Percentiles rank a stretch among this genome's conserved stretches.
Evolutionary conservation across 345 rosid species (phyloP).

Genomic region (Garcia nutans): DNA sequence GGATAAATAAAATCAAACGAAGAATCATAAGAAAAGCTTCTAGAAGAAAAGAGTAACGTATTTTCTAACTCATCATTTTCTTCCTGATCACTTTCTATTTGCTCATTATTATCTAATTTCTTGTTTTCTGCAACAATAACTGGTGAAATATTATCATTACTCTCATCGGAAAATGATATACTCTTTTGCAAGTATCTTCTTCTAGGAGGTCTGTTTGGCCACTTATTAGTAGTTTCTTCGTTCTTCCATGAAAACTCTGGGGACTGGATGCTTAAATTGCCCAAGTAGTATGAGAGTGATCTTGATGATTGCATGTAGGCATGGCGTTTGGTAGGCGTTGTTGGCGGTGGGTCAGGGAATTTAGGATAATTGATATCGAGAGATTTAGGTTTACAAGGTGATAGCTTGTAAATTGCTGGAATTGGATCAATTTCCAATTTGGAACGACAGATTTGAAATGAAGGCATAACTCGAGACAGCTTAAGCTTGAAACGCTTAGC

Average conservation of each 20-base stretch:
- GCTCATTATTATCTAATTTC: neutral
- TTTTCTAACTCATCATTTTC: slow-evolving; percentile 11
- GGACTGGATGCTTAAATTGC: slow-evolving; percentile 18
- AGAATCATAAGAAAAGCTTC: slow-evolving; percentile 32
- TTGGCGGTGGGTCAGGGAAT: slow-evolving; percentile 37
- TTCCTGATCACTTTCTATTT: slow-evolving; percentile 7
- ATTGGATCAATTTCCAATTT: slow-evolving; percentile 21
- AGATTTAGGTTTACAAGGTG: slow-evolving; percentile 29
- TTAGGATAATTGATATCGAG: slow-evolving; percentile 25
- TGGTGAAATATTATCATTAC: neutral
- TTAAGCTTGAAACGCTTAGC: slow-evolving; percentile 43
- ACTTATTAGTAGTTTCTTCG: neutral
- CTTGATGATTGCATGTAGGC: slow-evolving; percentile 5
- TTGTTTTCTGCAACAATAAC: neutral
- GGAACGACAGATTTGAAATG: slow-evolving; percentile 48
- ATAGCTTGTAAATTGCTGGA: slow-evolving; percentile 13
- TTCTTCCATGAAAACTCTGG: slow-evolving; percentile 7
- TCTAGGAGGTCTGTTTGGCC: neutral
- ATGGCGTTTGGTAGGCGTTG: slow-evolving; percentile 33
- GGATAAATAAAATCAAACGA: slow-evolving; percentile 20
- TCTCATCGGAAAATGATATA: slow-evolving; percentile 16
- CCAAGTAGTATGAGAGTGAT: neutral
- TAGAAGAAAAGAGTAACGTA: slow-evolving; percentile 22
- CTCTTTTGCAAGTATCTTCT: neutral
- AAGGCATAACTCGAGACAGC: slow-evolving; percentile 34